A percentile compares a stretch with the other conserved stretches of the same genome.
Evolutionary conservation across 345 rosid species (phyloP).

Genomic region (Heritiera fomes): DNA sequence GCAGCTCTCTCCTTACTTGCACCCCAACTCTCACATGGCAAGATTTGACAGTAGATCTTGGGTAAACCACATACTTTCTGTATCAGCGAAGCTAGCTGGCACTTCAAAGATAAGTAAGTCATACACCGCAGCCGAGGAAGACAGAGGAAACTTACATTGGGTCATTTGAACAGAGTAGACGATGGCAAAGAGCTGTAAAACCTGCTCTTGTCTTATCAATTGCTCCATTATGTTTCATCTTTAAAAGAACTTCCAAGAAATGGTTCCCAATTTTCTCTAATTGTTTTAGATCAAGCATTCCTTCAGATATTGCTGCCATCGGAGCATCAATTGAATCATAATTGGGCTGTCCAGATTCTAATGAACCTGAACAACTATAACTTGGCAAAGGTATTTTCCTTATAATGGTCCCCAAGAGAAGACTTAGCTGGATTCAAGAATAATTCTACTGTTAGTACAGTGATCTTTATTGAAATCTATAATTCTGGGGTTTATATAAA

Average conservation of each 20-base stretch:
- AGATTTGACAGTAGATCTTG: background rate
- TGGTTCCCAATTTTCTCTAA: slow-evolving; percentile 86
- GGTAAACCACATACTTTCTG: background rate
- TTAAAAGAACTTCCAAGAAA: slow-evolving; percentile 91
- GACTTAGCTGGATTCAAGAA: slow-evolving; percentile 74
- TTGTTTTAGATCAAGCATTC: slow-evolving; percentile 74
- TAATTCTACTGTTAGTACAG: slow-evolving; percentile 12
- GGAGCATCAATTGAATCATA: slow-evolving; percentile 36
- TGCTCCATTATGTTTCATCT: slow-evolving; percentile 98
- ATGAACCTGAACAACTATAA: slow-evolving; percentile 41
- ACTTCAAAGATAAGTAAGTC: background rate
- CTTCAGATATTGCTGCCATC: slow-evolving; percentile 30
- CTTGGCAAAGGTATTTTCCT: slow-evolving; percentile 85
- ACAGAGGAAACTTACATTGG: slow-evolving; percentile 49
- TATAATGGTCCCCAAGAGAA: slow-evolving; percentile 85
- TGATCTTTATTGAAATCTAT: background rate
- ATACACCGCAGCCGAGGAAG: slow-evolving; percentile 1
- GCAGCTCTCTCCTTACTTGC: background rate
- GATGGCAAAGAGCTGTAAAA: slow-evolving; percentile 94
- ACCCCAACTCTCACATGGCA: background rate
- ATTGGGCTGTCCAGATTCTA: slow-evolving; percentile 33
- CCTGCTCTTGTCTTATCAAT: slow-evolving; percentile 99
- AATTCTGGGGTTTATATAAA: background rate
- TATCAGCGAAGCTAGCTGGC: background rate
- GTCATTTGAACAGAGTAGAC: slow-evolving; percentile 90